Percentiles rank a stretch among this genome's conserved stretches.
These are phyloP conservation scores for Spiromastix sp. DNA, from an alignment of 2,329 filamentous ascomycete species.

Conservation along the genomic window DNA sequence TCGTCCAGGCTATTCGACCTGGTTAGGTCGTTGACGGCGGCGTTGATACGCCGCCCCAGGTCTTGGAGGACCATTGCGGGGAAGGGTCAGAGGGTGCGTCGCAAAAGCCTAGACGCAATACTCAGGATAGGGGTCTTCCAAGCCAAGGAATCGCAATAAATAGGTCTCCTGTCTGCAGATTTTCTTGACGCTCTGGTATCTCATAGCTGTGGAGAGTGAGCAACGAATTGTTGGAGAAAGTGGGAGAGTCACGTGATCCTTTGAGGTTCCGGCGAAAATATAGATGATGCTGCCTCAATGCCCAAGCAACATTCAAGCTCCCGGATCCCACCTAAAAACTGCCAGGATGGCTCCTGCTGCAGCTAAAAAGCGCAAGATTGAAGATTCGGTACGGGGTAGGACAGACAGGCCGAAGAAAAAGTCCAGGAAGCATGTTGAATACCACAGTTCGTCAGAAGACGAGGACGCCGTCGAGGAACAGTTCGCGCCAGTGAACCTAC, in stretches of 20 bases:
- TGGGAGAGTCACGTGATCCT: too few relatives aligned
- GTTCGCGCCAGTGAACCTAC: conserved; percentile 11
- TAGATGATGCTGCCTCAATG: too few relatives aligned
- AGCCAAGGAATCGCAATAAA: too few relatives aligned
- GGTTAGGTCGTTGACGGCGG: conserved; percentile 87
- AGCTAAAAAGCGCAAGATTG: conserved; percentile 47
- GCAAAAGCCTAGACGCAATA: too few relatives aligned
- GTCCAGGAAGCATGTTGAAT: conserved; percentile 51
- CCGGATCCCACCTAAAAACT: too few relatives aligned
- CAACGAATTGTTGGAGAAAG: too few relatives aligned
- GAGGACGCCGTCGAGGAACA: conserved; percentile 26
- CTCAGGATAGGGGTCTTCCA: too few relatives aligned
- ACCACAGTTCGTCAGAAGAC: conserved; percentile 54
- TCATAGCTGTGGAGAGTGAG: too few relatives aligned
- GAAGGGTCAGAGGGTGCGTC: conserved; percentile 1
- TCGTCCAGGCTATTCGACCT: conserved; percentile 89
- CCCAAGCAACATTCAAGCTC: too few relatives aligned
- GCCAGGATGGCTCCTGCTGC: conserved; percentile 30
- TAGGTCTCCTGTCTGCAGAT: too few relatives aligned
- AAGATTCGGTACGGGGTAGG: conserved; percentile 47
- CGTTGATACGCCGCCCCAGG: conserved; percentile 94
- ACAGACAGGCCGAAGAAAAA: conserved; percentile 44
- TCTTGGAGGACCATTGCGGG: conserved; percentile 90
- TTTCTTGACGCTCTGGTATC: too few relatives aligned
- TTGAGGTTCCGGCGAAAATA: too few relatives aligned